These are phyloP conservation scores for Hordeum pubiflorum DNA, from an alignment of 202 grass and related monocot species.

Conservation along the genomic window DNA sequence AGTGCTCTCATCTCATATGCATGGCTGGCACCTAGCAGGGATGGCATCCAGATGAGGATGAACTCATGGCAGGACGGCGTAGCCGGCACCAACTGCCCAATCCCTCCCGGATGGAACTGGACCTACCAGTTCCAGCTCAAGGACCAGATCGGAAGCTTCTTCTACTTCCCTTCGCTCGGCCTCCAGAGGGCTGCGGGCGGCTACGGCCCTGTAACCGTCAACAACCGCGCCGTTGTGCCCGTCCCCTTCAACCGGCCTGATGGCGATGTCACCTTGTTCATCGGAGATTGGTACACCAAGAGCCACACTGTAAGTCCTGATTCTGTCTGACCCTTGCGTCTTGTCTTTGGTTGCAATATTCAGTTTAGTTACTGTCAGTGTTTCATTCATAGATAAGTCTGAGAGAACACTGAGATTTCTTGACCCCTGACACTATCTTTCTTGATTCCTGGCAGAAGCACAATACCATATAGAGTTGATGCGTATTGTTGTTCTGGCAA, in stretches of 20 bases:
- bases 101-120: constrained; percentile 92
- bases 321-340: neutral
- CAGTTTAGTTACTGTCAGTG: neutral
- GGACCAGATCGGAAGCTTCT: constrained; percentile 98
- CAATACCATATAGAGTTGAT: neutral
- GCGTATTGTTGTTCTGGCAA: too few species aligned
- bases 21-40: constrained; percentile 48
- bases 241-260: constrained; percentile 59
- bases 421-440: neutral
- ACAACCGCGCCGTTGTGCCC: constrained; percentile 55
- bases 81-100: constrained; percentile 82
- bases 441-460: neutral
- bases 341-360: neutral
- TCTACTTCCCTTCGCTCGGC: constrained; percentile 79
- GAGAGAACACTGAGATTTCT: constrained; percentile 2
- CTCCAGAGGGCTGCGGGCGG: constrained; percentile 74
- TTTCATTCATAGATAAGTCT: neutral
- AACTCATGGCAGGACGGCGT: constrained; percentile 96
- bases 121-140: constrained; percentile 95
- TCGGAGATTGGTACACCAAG: constrained; percentile 87
- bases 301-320: constrained; percentile 61
- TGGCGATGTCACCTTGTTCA: constrained; percentile 75
- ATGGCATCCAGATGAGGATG: constrained; percentile 85
- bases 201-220: constrained; percentile 63
- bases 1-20: neutral